Percentiles rank a stretch among this genome's conserved stretches.
These are phyloP conservation scores for Sergeia podlipaevii DNA, from an alignment of 208 protist species.

Conservation along the genomic window DNA sequence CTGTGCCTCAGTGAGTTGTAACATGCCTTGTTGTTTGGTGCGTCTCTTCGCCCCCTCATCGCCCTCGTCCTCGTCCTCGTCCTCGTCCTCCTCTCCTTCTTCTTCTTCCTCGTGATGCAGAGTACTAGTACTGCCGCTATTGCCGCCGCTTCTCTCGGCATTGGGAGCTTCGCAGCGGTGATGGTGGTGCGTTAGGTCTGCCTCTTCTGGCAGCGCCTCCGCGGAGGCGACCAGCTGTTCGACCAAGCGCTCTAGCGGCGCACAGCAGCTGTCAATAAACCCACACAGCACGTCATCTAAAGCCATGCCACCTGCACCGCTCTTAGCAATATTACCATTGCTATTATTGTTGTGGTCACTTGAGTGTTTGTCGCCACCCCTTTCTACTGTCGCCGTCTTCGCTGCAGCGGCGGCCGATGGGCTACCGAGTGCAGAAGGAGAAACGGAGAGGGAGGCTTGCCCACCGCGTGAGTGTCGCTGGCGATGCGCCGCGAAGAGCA, in stretches of 20 bases:
- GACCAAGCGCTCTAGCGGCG: slow-evolving; percentile 21
- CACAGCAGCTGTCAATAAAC: slow-evolving; percentile 15
- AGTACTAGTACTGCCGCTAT: background rate
- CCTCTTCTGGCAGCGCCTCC: slow-evolving; percentile 7
- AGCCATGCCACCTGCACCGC: background rate
- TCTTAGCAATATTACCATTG: background rate
- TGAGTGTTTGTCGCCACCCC: background rate
- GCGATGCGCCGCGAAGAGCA: slow-evolving; percentile 15
- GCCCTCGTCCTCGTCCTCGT: background rate
- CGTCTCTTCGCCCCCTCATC: slow-evolving; percentile 7
- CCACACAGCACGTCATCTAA: background rate
- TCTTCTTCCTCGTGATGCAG: too few species aligned
- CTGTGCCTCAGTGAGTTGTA: background rate
- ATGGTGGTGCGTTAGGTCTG: too few species aligned
- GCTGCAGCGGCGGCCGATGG: background rate
- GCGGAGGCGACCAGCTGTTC: slow-evolving; percentile 30
- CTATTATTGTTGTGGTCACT: background rate
- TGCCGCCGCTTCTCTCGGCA: too few species aligned
- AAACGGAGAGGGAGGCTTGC: too few species aligned
- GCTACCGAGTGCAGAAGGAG: too few species aligned
- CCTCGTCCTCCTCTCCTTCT: background rate
- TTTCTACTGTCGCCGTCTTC: background rate
- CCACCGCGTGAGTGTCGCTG: background rate
- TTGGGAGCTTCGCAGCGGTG: too few species aligned
- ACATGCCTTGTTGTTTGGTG: background rate